Percentiles rank a stretch among this genome's conserved stretches.
Conservation (phyloP, 768 basidiomycete species). For the Cystoderma amianthinum region DNA sequence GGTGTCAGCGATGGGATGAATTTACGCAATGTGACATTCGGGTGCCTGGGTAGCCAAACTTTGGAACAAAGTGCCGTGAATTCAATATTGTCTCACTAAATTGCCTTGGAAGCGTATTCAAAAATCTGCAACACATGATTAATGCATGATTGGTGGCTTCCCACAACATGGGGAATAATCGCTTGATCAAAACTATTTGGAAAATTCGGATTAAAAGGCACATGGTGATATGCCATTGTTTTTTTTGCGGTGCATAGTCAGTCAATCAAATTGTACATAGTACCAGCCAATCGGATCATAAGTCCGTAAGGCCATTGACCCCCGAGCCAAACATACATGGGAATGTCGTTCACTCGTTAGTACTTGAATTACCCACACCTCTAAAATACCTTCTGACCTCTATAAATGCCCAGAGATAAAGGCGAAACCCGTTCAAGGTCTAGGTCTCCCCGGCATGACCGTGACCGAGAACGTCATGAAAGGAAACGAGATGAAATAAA, state of each 20-base stretch:
- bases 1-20: too few species aligned
- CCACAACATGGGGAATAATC: too few species aligned
- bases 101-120: not conserved
- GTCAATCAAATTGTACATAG: too few species aligned
- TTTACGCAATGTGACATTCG: too few species aligned
- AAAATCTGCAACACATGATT: not conserved
- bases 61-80: not conserved
- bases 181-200: too few species aligned
- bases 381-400: not conserved
- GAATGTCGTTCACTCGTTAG: too few species aligned
- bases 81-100: not conserved
- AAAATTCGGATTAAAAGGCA: not conserved
- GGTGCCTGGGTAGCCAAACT: not conserved
- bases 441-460: not conserved
- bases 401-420: not conserved
- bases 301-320: too few species aligned
- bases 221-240: not conserved
- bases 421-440: not conserved
- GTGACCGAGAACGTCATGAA: conserved; percentile 2
- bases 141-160: not conserved
- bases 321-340: not conserved
- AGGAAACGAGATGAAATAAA: not conserved
- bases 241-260: too few species aligned
- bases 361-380: not conserved
- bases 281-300: too few species aligned